phyloP scores from a whole-genome alignment of 345 rosid species.

The Ceriops tagal region DNA sequence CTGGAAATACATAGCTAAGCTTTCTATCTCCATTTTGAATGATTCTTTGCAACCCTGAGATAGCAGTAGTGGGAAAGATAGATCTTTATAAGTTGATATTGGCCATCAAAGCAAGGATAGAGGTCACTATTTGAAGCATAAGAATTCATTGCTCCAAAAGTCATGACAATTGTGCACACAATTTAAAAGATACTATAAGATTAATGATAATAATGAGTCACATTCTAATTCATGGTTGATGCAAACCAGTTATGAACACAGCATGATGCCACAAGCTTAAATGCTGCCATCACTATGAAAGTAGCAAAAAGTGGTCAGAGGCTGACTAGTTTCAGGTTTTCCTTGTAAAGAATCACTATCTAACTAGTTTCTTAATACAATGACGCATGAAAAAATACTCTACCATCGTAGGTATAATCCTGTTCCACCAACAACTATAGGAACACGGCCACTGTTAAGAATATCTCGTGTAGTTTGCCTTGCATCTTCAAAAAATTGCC shows the following conservation, averaged over 20 bases:
- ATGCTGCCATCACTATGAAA: neutral
- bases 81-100: neutral
- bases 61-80: too few relatives aligned
- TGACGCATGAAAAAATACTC: conserved; percentile 15
- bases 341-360: neutral
- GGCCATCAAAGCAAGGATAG: conserved; percentile 2
- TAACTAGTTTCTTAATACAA: neutral
- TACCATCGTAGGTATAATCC: conserved; percentile 92
- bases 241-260: neutral
- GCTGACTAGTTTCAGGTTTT: neutral
- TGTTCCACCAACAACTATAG: conserved; percentile 88
- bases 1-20: too few relatives aligned
- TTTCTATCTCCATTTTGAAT: too few relatives aligned
- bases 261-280: neutral
- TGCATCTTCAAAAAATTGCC: conserved; percentile 68
- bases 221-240: neutral
- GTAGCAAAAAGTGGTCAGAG: too few relatives aligned
- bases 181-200: too few relatives aligned
- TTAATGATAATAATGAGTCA: neutral
- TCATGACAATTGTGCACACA: too few relatives aligned
- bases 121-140: neutral
- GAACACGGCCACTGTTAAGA: conserved; percentile 55
- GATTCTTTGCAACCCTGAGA: too few relatives aligned
- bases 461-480: conserved; percentile 66
- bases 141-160: too few relatives aligned